A percentile compares a stretch with the other conserved stretches of the same genome.
phyloP scores from a whole-genome alignment of 2,329 filamentous ascomycete genomes.

The Aotearoamyces nothofagi region DNA sequence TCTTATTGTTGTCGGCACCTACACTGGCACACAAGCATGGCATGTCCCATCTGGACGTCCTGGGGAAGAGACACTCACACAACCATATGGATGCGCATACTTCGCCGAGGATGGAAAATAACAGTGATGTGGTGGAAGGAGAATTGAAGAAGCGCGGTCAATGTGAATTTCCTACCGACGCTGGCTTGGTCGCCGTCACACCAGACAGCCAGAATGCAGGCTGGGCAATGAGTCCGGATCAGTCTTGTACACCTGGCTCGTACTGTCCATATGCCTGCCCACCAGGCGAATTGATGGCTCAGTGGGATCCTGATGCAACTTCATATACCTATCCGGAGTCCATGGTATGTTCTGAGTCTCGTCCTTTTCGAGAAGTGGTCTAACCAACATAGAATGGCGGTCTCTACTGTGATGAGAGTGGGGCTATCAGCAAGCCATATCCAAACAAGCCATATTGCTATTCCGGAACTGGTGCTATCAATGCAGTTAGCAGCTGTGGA shows the following conservation, averaged over 20 bases:
- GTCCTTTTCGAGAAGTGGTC: neutral
- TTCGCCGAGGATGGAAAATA: conserved; percentile 10
- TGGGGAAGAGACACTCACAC: conserved; percentile 13
- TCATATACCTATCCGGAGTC: conserved; percentile 53
- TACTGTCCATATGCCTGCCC: conserved; percentile 71
- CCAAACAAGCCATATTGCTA: conserved; percentile 53
- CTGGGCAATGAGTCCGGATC: conserved; percentile 68
- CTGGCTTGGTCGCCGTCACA: conserved; percentile 53
- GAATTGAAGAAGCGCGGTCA: conserved; percentile 18
- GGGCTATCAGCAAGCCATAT: conserved; percentile 55
- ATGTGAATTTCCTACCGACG: conserved; percentile 52
- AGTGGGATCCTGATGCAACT: conserved; percentile 59
- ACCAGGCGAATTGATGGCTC: conserved; percentile 59
- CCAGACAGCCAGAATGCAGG: conserved; percentile 50
- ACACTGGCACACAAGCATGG: conserved; percentile 12
- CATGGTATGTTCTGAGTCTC: conserved; percentile 39
- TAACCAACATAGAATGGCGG: conserved; percentile 46
- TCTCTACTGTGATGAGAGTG: conserved; percentile 52
- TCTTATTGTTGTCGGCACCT: conserved; percentile 26
- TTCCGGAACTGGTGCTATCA: conserved; percentile 48
- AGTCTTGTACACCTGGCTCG: conserved; percentile 46
- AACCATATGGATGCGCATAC: conserved; percentile 10
- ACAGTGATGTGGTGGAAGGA: conserved; percentile 4
- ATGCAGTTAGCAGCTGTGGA: conserved; percentile 50
- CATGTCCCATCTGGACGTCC: conserved; percentile 12